Base-by-base conservation (phyloP, 305 asterid genomes). In the Fraxinus sp. region DNA sequence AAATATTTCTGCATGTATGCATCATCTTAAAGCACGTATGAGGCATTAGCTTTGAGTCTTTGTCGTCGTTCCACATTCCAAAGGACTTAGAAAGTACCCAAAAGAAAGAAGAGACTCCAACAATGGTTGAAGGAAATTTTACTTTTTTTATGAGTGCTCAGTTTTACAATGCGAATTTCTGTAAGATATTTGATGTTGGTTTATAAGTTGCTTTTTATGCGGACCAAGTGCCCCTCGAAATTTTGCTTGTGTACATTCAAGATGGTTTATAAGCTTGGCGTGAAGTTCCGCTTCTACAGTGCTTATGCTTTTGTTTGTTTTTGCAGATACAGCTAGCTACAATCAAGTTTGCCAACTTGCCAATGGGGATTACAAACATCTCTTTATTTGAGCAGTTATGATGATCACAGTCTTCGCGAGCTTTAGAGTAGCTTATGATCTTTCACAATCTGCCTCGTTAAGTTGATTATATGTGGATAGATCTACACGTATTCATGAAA, bases 331-430 rank as follows among this genome's bases (percentile, higher is more conserved):
- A 18, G 76, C 78, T 76, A 77, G 82, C 89, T 92, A 90, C 86
- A 89, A 92, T 80, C 84, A 66, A 10, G 84, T 92, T 33, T 92
- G 94, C 81, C 89, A 87, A 78, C 88, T 88, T 78, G 97, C 94
- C 35, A 92, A 91, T 87, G 97, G 93, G 79, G 91, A 89, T 44
- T 85, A 80, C 85, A 92, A 88, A 55, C 91, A 91, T 85, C 79
- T 92, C 91, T 92, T 92, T 80, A 85, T 91, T 82, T 92, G 82
- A 90, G 82, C 41, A 77, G 24, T 22, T 18, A 14, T 16, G 77
- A 73, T 7, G 46, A 3, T 5, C 46, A 68, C 13, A 11, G 26
- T 14, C 41, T 5, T 70, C 4, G 4, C 2, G 4, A 30, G 41
- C 20, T 70, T 30, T 13, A 1, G 35, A 70, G 39, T 30, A 72